Percentiles rank a stretch among this genome's conserved stretches.
These are phyloP conservation scores for Vararia minispora DNA, from an alignment of 768 basidiomycete genomes.

Conservation along the genomic window DNA sequence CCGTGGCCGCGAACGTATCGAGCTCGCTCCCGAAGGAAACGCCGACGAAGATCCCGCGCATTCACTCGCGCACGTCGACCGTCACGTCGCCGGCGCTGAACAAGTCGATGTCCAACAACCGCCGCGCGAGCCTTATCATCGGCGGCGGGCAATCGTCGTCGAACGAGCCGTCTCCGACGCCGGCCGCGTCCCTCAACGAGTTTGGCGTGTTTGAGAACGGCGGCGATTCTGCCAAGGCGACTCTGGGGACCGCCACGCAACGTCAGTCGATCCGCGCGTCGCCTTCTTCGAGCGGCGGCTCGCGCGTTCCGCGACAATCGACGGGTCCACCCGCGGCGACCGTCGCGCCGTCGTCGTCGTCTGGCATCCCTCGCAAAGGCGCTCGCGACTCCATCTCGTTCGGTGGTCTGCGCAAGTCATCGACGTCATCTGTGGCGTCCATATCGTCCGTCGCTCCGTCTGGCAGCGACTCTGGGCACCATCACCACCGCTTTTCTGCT, in stretches of 20 bases:
- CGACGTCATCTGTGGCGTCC: conserved; percentile 71
- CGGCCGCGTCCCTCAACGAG: conserved; percentile 44
- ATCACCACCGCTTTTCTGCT: conserved; percentile 64
- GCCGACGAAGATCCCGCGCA: conserved; percentile 87
- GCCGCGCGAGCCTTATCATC: conserved; percentile 57
- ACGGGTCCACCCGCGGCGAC: too few species aligned
- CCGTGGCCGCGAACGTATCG: conserved; percentile 39
- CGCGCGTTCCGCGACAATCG: conserved; percentile 58
- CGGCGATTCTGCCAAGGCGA: conserved; percentile 37
- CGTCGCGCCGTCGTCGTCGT: conserved; percentile 32
- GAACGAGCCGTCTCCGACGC: conserved; percentile 55
- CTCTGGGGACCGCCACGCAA: conserved; percentile 29
- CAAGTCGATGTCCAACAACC: conserved; percentile 34
- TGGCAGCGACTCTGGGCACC: conserved; percentile 23
- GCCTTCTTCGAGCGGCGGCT: conserved; percentile 41
- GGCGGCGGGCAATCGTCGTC: conserved; percentile 38
- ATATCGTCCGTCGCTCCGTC: conserved; percentile 40
- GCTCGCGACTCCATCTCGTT: conserved; percentile 77
- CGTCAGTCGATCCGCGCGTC: conserved; percentile 56
- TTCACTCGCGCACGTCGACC: conserved; percentile 75
- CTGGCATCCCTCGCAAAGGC: conserved; percentile 45
- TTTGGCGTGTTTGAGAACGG: conserved; percentile 71
- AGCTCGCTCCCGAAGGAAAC: conserved; percentile 63
- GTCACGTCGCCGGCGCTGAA: conserved; percentile 62
- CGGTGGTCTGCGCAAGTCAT: conserved; percentile 68